phyloP scores from a whole-genome alignment of 306 rosid species.

The Trifolium pratense region DNA sequence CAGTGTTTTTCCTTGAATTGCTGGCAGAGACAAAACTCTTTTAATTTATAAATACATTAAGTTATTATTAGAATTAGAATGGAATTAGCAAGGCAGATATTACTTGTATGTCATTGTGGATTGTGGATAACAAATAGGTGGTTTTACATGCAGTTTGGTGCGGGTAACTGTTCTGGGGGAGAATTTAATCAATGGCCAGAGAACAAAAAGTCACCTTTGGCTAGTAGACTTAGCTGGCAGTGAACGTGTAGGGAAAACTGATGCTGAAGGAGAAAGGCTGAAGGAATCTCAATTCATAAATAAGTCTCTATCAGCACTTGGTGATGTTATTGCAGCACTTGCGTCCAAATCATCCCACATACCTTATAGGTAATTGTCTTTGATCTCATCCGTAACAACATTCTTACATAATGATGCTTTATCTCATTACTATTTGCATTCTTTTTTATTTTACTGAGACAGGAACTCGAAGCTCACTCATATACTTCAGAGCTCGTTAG shows the following conservation, averaged over 20 bases:
- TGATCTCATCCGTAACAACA: neutral
- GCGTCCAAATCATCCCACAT: constrained; percentile 86
- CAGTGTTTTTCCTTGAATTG: neutral
- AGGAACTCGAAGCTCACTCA: constrained; percentile 98
- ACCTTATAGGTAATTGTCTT: constrained; percentile 74
- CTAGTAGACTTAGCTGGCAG: constrained; percentile 98
- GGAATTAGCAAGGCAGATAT: neutral
- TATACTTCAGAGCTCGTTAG: constrained; percentile 91
- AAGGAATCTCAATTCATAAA: constrained; percentile 95
- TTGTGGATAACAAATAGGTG: constrained; percentile 28
- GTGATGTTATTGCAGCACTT: constrained; percentile 90
- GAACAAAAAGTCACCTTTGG: constrained; percentile 91
- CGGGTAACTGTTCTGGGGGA: constrained; percentile 80
- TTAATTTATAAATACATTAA: constrained; percentile 3
- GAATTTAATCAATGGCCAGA: constrained; percentile 74
- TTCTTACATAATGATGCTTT: neutral
- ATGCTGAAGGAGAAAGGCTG: constrained; percentile 92
- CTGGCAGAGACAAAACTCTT: neutral
- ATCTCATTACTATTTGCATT: constrained; percentile 30
- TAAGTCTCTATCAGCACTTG: constrained; percentile 92
- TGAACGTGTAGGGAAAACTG: constrained; percentile 93
- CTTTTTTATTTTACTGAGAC: constrained; percentile 30
- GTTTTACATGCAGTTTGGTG: constrained; percentile 68
- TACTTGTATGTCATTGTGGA: neutral
- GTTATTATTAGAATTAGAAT: constrained; percentile 3